Evolutionary conservation across 495 filamentous ascomycete genomes (phyloP).

Genomic region (Trichoderma reesei): DNA sequence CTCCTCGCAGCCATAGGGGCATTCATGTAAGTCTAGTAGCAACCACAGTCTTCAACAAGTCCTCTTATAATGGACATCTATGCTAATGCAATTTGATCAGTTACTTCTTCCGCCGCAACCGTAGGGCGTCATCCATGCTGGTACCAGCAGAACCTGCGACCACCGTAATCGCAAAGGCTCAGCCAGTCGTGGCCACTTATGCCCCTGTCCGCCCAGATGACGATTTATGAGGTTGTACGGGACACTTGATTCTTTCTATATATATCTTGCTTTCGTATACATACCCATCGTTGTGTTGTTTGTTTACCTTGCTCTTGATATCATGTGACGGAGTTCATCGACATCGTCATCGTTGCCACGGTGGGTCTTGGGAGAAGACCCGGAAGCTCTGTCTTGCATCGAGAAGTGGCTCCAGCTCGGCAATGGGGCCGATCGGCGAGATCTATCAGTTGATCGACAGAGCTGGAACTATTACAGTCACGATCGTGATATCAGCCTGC

Average conservation of each 20-base stretch:
- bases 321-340: background rate
- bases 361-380: background rate
- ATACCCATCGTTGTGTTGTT: background rate
- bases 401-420: background rate
- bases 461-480: too few species aligned
- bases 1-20: conserved; percentile 23
- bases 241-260: too few species aligned
- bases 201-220: background rate
- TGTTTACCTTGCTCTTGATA: background rate
- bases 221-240: background rate
- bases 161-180: background rate
- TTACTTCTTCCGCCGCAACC: background rate
- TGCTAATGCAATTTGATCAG: background rate
- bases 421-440: background rate
- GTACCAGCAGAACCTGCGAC: background rate
- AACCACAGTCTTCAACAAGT: too few species aligned
- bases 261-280: background rate
- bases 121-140: background rate
- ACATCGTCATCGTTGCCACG: background rate
- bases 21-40: conserved; percentile 24
- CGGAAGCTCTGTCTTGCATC: background rate
- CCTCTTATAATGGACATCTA: too few species aligned
- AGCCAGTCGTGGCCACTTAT: background rate
- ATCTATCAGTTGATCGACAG: too few species aligned
- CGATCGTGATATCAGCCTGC: too few species aligned